Evolutionary conservation across 257 asterid genomes (phyloP).

Genomic region (Solanum pinnatisectum): DNA sequence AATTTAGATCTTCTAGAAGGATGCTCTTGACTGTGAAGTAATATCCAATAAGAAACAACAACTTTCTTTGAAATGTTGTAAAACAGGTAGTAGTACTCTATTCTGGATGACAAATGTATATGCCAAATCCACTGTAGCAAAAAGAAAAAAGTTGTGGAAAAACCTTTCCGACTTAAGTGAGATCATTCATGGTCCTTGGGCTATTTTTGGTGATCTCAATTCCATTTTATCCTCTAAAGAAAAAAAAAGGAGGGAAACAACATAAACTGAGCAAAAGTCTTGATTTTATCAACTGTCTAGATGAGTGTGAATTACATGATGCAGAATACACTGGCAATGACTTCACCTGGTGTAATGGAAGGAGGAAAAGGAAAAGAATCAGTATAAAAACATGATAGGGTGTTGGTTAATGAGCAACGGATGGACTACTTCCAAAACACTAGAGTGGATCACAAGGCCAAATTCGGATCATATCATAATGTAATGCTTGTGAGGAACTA

Average conservation of each 20-base stretch:
- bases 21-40: too few relatives aligned
- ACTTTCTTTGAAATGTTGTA: too few relatives aligned
- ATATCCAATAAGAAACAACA: too few relatives aligned
- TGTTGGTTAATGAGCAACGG: background rate
- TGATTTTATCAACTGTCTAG: background rate
- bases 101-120: background rate
- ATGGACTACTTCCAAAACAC: background rate
- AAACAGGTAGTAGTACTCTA: too few relatives aligned
- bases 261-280: background rate
- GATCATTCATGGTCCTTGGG: background rate
- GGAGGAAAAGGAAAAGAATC: background rate
- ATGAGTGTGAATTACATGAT: background rate
- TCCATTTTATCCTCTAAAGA: background rate
- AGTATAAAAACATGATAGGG: background rate
- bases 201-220: background rate
- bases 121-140: background rate
- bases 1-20: too few relatives aligned
- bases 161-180: background rate
- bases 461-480: background rate
- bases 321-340: background rate
- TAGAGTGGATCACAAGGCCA: background rate
- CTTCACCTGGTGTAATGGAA: background rate
- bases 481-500: background rate
- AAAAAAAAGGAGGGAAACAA: background rate
- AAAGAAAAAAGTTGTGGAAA: background rate